phyloP scores from a whole-genome alignment of 768 basidiomycete genomes.

The Lepiota brunneoincarnata region DNA sequence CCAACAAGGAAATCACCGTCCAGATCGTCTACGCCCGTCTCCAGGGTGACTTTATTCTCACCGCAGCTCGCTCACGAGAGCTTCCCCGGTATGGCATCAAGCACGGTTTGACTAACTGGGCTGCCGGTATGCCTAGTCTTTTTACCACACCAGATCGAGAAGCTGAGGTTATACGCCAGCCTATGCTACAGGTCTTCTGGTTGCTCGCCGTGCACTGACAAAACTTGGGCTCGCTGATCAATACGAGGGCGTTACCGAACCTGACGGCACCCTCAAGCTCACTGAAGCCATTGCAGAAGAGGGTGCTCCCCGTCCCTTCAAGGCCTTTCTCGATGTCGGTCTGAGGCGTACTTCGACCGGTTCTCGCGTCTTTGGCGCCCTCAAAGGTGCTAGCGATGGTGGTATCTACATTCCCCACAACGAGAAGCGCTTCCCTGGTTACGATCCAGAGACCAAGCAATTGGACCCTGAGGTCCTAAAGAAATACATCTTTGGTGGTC shows the following conservation, averaged over 20 bases:
- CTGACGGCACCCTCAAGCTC: conserved; percentile 79
- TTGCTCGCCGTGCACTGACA: conserved; percentile 89
- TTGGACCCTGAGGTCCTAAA: conserved; percentile 93
- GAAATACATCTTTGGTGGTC: conserved; percentile 97
- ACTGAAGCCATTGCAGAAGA: conserved; percentile 90
- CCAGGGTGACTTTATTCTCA: conserved; percentile 93
- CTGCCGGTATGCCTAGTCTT: conserved; percentile 62
- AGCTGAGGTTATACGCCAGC: conserved; percentile 40
- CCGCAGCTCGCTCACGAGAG: conserved; percentile 85
- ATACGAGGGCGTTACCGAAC: conserved; percentile 91
- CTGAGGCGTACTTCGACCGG: conserved; percentile 97
- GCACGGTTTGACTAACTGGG: conserved; percentile 99
- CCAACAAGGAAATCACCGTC: conserved; percentile 93
- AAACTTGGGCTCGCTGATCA: conserved; percentile 98
- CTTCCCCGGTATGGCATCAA: conserved; percentile 95
- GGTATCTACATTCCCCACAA: conserved; percentile 98
- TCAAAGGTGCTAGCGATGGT: conserved; percentile 98
- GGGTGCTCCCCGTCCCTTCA: conserved; percentile 97
- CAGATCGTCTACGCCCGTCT: conserved; percentile 97
- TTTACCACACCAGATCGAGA: neutral
- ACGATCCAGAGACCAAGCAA: conserved; percentile 88
- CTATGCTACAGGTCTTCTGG: conserved; percentile 95
- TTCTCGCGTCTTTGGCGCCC: conserved; percentile 94
- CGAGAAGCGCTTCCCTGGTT: conserved; percentile 97
- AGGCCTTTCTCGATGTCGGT: conserved; percentile 97